Evolutionary conservation across 2,329 filamentous ascomycete genomes (phyloP), one percentile per base, ranked within the genome.

Genomic region (Penicillium freii): DNA sequence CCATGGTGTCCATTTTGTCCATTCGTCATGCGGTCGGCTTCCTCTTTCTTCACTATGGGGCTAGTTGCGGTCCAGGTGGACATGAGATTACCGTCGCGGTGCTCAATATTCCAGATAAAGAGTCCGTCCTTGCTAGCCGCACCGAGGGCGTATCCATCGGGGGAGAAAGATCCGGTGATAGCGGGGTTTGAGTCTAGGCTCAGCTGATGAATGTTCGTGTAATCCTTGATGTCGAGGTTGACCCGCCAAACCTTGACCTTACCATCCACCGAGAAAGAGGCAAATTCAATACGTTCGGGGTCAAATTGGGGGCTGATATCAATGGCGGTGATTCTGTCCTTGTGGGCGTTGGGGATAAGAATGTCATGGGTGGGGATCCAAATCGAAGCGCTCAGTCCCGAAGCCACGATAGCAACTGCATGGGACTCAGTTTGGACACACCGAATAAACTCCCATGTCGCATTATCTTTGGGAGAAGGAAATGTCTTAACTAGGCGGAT

Each of bases 311-410:
- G 71, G 34, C 74, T 71, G 21, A 79, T 65, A 50, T 79, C 74
- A 50, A 80, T 72, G 3, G 73, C 71, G 0, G 77, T 80, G 53
- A 80, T 78, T 46, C 72, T 70, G 29, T 70, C 75, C 43, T 74
- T 70, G 57, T 80, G 77, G 7, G 75, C 73, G 38, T 69, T 65
- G 34, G 74, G 69, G 29, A 76, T 66, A 33, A 69, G 54, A 19
- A 78, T 70, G 43, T 77, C 72, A 54, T 77, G 75, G 7, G 75
- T 77, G n/a, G 77, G 78, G 34, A 80, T 67, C 77, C 77, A 80
- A 27, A 80, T 66, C 25, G 70, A 63, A 17, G 73, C 66, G n/a
- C 64, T 72, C 3, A 70, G 70, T 38, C 69, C 73, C 21, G 75
- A 74, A 25, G 76, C 77, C 19, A 71, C 68, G 11, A 79, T 73